phyloP scores from a whole-genome alignment of 1,284 basidiomycete genomes.

The Boletus sp. region DNA sequence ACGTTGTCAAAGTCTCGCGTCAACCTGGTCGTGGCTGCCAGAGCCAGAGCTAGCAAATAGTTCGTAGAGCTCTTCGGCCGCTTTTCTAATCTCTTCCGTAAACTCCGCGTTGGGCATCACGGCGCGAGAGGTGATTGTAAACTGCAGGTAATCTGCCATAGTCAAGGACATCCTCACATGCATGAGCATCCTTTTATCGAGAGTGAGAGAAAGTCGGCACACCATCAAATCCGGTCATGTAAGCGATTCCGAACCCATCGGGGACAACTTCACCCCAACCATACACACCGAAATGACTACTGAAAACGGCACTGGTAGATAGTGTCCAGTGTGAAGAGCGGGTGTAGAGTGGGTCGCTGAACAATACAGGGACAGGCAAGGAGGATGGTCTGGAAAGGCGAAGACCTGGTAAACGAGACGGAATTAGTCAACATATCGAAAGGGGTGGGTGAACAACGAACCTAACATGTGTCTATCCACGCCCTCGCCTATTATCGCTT shows the following conservation, averaged over 20 bases:
- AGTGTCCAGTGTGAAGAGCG: slow-evolving; percentile 69
- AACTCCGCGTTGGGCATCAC: slow-evolving; percentile 75
- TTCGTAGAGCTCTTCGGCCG: slow-evolving; percentile 61
- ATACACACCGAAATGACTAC: slow-evolving; percentile 75
- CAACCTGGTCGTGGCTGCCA: not conserved
- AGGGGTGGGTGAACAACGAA: slow-evolving; percentile 29
- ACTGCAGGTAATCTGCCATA: slow-evolving; percentile 71
- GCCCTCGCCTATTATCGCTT: slow-evolving; percentile 70
- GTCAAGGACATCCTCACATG: not conserved
- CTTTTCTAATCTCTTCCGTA: slow-evolving; percentile 58
- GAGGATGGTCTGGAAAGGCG: slow-evolving; percentile 59
- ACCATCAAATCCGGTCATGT: slow-evolving; percentile 74
- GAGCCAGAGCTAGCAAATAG: slow-evolving; percentile 36
- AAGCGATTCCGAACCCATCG: slow-evolving; percentile 75
- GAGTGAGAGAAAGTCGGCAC: slow-evolving; percentile 14
- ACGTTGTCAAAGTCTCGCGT: slow-evolving; percentile 18
- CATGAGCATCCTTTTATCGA: not conserved
- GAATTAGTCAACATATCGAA: not conserved
- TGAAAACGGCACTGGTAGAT: slow-evolving; percentile 86
- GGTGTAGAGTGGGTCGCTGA: slow-evolving; percentile 66
- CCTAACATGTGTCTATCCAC: slow-evolving; percentile 84
- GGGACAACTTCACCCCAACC: slow-evolving; percentile 87
- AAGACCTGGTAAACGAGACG: slow-evolving; percentile 46
- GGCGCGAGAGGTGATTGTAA: slow-evolving; percentile 73
- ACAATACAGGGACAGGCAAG: slow-evolving; percentile 64